Conservation (phyloP, 2,329 filamentous ascomycete species). For the Verticillium tricorpus region DNA sequence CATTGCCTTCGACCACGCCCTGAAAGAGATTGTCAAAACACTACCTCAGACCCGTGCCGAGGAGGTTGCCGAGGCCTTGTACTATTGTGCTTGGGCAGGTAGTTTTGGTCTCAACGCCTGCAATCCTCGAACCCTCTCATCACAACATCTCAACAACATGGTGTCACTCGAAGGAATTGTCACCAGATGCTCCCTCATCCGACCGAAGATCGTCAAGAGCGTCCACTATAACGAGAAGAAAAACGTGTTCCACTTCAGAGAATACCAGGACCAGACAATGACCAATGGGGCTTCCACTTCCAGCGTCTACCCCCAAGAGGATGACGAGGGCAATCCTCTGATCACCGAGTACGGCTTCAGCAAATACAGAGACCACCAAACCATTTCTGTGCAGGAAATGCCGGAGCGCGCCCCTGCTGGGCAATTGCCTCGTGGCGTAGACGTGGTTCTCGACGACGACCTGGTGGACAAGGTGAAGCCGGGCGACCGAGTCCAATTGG, state of each 20-base stretch:
- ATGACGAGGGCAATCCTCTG: slow-evolving; percentile 87
- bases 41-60: slow-evolving; percentile 73
- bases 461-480: slow-evolving; percentile 93
- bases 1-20: slow-evolving; percentile 81
- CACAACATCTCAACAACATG: slow-evolving; percentile 90
- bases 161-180: slow-evolving; percentile 97
- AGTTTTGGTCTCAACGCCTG: slow-evolving; percentile 93
- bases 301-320: slow-evolving; percentile 90
- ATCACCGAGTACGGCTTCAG: slow-evolving; percentile 95
- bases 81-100: slow-evolving; percentile 96
- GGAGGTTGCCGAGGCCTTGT: slow-evolving; percentile 72
- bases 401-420: slow-evolving; percentile 92
- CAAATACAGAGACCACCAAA: slow-evolving; percentile 94
- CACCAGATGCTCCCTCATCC: slow-evolving; percentile 89
- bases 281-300: slow-evolving; percentile 83
- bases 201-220: slow-evolving; percentile 96
- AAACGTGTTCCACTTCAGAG: slow-evolving; percentile 80
- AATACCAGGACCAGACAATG: slow-evolving; percentile 98
- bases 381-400: slow-evolving; percentile 98
- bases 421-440: slow-evolving; percentile 89
- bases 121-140: slow-evolving; percentile 89
- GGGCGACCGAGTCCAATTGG: slow-evolving; percentile 90
- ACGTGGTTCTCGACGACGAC: slow-evolving; percentile 95
- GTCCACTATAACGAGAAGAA: slow-evolving; percentile 92
- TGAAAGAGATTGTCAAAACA: slow-evolving; percentile 83